phyloP scores from a whole-genome alignment of 116 monocot genomes.

The Dioscorea cayenensis region DNA sequence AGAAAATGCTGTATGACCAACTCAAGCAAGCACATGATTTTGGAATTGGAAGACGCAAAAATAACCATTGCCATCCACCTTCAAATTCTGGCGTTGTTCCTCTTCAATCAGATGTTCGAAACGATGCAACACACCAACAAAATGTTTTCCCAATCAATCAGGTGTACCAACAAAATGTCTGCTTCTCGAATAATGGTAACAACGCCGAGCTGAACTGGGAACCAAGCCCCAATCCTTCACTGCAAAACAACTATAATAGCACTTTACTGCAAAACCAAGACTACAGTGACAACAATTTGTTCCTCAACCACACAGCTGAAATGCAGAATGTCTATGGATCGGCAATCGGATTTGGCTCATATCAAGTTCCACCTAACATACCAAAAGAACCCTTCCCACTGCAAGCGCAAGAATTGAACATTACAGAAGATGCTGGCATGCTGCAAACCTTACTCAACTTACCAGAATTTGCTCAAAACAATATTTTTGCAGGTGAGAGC shows the following conservation, averaged over 20 bases:
- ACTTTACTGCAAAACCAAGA: background rate
- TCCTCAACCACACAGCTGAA: background rate
- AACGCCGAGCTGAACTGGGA: background rate
- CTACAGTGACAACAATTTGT: background rate
- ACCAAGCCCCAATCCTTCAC: background rate
- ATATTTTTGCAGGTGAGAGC: background rate
- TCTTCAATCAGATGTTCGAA: background rate
- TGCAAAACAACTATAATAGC: background rate
- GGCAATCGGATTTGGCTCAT: background rate
- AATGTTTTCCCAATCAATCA: background rate
- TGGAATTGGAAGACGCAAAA: background rate
- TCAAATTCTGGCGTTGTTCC: background rate
- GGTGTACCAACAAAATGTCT: background rate
- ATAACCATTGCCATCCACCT: background rate
- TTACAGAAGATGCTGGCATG: background rate
- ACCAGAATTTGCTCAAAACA: background rate
- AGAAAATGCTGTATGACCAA: background rate
- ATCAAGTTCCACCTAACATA: background rate
- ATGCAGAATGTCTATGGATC: background rate
- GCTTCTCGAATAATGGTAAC: background rate
- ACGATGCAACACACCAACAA: too few relatives aligned
- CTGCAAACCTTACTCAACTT: background rate
- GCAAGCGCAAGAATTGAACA: background rate
- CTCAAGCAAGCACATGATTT: background rate
- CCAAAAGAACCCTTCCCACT: background rate